Percentiles rank a stretch among this genome's conserved stretches.
Evolutionary conservation across 257 asterid genomes (phyloP).

Genomic region (Fraxinus anomala): DNA sequence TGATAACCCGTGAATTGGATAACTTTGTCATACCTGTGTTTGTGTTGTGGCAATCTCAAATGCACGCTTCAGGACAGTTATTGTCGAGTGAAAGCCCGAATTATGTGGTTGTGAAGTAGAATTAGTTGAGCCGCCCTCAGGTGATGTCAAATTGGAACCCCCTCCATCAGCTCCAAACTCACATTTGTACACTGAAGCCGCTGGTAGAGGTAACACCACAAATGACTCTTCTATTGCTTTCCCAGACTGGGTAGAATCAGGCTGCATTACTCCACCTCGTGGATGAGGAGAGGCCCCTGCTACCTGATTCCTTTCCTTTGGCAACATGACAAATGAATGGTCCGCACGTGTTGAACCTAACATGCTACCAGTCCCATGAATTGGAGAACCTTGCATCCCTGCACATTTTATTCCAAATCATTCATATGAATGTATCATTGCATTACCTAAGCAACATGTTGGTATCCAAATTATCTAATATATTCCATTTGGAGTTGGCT

Average conservation of each 20-base stretch:
- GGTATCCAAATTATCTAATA: not conserved
- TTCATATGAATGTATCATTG: conserved; percentile 13
- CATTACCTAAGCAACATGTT: not conserved
- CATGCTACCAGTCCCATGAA: conserved; percentile 62
- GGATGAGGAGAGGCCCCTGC: conserved; percentile 74
- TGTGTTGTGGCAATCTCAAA: conserved; percentile 90
- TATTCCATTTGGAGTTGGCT: not conserved
- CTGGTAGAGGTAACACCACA: conserved; percentile 97
- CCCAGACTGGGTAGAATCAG: conserved; percentile 66
- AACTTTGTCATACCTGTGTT: conserved; percentile 53
- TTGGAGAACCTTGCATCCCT: conserved; percentile 85
- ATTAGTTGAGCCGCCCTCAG: conserved; percentile 54
- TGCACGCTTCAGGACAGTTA: conserved; percentile 86
- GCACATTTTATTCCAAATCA: conserved; percentile 31
- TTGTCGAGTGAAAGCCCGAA: conserved; percentile 87
- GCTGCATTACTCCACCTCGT: conserved; percentile 56
- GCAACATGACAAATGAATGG: conserved; percentile 79
- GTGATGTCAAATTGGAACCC: conserved; percentile 54
- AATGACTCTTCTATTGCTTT: conserved; percentile 94
- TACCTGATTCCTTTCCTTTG: conserved; percentile 74
- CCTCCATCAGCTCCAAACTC: conserved; percentile 75
- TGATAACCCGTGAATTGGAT: conserved; percentile 13
- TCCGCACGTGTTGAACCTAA: conserved; percentile 78
- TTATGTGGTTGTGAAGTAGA: conserved; percentile 60
- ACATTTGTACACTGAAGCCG: conserved; percentile 86